Evolutionary conservation across 805 yeast genomes (phyloP).

Genomic region (Cyberlindnera euphorbiiphila): DNA sequence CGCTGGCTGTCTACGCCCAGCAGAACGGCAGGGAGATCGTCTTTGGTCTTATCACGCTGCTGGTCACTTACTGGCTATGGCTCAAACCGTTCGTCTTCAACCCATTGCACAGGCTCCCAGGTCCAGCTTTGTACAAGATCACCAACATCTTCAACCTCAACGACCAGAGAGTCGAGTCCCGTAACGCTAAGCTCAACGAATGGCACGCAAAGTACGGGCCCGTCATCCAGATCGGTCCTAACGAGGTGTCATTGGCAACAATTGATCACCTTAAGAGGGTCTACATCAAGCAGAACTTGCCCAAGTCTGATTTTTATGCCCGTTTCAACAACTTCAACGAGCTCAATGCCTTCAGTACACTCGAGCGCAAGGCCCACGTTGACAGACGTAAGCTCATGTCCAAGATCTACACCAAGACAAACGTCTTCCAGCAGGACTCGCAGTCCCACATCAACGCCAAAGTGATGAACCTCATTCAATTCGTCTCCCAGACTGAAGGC

Average conservation of each 20-base stretch:
- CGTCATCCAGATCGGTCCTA: constrained; percentile 57
- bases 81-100: constrained; percentile 46
- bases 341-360: constrained; percentile 55
- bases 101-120: constrained; percentile 52
- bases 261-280: constrained; percentile 47
- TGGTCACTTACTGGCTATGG: constrained; percentile 30
- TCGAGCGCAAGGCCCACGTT: constrained; percentile 46
- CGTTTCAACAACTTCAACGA: constrained; percentile 57
- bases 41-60: not conserved
- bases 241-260: constrained; percentile 56
- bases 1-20: no score
- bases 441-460: constrained; percentile 34
- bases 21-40: no score
- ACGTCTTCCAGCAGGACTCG: constrained; percentile 31
- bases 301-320: constrained; percentile 51
- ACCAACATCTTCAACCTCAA: constrained; percentile 39
- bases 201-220: constrained; percentile 59
- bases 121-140: constrained; percentile 50
- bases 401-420: constrained; percentile 43
- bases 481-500: constrained; percentile 12
- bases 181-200: constrained; percentile 44
- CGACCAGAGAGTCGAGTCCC: constrained; percentile 42
- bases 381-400: constrained; percentile 37
- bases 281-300: constrained; percentile 52
- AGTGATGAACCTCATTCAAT: constrained; percentile 28